A percentile compares a stretch with the other conserved stretches of the same genome.
phyloP scores from a whole-genome alignment of 176 grass and related monocot species.

The Otatea glauca region DNA sequence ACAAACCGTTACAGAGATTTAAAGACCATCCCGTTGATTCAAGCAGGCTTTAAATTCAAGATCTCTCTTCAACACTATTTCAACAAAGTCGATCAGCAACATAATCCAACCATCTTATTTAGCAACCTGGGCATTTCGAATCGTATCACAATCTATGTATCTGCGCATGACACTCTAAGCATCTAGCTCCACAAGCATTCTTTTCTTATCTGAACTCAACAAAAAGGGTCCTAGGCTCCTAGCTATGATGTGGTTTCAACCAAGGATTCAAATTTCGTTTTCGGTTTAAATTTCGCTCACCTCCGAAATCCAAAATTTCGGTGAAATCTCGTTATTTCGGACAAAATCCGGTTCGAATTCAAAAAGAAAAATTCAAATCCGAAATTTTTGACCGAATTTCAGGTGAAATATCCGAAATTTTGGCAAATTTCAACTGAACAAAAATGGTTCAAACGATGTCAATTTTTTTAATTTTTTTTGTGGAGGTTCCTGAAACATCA shows the following conservation, averaged over 20 bases:
- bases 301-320: no score
- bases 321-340: no score
- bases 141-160: neutral
- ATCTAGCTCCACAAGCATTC: slow-evolving; percentile 27
- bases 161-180: neutral
- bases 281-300: no score
- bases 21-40: neutral
- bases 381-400: no score
- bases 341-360: no score
- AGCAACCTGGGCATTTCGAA: neutral
- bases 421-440: no score
- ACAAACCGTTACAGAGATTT: neutral
- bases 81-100: neutral
- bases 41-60: neutral
- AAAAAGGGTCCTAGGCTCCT: neutral
- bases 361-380: no score
- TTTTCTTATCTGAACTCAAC: slow-evolving; percentile 31
- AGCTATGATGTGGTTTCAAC: slow-evolving; percentile 20
- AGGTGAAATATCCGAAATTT: no score
- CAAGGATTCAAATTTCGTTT: no score
- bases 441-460: no score
- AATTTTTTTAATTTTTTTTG: no score
- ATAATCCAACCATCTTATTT: neutral
- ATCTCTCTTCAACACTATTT: neutral
- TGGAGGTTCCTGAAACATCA: no score